Conservation (phyloP, 345 rosid genomes). For the Ricinus communis region DNA sequence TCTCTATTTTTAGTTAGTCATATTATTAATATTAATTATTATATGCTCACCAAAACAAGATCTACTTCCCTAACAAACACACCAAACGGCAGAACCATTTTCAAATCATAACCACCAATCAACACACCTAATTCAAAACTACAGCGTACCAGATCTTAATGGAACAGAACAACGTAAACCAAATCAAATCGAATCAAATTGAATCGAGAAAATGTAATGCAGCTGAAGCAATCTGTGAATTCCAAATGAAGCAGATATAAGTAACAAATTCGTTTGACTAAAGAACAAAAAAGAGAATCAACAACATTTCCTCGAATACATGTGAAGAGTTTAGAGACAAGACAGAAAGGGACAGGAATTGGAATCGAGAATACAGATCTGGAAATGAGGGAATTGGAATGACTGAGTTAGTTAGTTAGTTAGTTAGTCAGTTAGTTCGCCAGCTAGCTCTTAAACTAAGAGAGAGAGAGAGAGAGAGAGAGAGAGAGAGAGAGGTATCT, state of each 20-base stretch:
- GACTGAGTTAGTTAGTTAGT: no score
- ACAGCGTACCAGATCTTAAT: slow-evolving; percentile 3
- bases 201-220: not conserved
- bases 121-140: slow-evolving; percentile 13
- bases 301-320: not conserved
- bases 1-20: no score
- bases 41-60: slow-evolving; percentile 3
- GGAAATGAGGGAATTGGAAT: not conserved
- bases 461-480: no score
- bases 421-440: no score
- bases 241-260: not conserved
- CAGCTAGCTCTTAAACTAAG: no score
- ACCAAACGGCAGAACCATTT: not conserved
- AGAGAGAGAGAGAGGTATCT: slow-evolving; percentile 5
- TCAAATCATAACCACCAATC: slow-evolving; percentile 5
- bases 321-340: not conserved
- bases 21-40: not conserved
- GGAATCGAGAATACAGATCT: slow-evolving; percentile 14
- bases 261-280: not conserved
- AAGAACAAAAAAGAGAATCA: not conserved
- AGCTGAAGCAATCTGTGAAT: not conserved
- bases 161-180: not conserved
- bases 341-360: not conserved
- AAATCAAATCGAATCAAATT: not conserved
- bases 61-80: slow-evolving; percentile 12